Evolutionary conservation across 139 green algal genomes (phyloP).

Genomic region (Auxenochlorella pyrenoidosa): DNA sequence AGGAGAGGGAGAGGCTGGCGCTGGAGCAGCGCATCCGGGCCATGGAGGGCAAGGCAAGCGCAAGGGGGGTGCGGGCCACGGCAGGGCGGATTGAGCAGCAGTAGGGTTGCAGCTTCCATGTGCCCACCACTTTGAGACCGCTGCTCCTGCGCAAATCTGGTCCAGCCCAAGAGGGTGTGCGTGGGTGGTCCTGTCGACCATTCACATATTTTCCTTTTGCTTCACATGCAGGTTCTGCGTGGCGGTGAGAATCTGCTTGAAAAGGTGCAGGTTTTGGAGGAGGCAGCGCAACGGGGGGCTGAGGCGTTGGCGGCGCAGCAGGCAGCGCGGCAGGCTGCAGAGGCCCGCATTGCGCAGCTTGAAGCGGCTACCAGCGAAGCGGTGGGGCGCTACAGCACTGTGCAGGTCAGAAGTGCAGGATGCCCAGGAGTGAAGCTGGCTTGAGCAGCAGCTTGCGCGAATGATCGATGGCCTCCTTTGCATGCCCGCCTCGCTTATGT

Average conservation of each 20-base stretch:
- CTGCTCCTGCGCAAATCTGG: background rate
- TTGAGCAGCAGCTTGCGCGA: no score
- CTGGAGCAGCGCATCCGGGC: slow-evolving; percentile 38
- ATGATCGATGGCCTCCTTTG: background rate
- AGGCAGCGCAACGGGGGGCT: background rate
- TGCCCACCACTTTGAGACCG: background rate
- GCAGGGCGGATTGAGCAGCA: background rate
- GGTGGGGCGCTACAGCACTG: slow-evolving; percentile 24
- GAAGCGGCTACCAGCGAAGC: slow-evolving; percentile 4
- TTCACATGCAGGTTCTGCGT: slow-evolving; percentile 24
- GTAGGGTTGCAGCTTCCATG: no score
- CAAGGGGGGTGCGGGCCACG: background rate
- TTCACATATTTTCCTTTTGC: background rate
- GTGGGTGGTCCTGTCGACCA: background rate
- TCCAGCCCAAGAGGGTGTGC: no score
- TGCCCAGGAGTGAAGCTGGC: background rate
- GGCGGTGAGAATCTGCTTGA: slow-evolving; percentile 29
- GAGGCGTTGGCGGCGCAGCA: slow-evolving; percentile 14
- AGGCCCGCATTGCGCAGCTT: slow-evolving; percentile 14
- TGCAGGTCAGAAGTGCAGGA: background rate
- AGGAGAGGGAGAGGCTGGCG: slow-evolving; percentile 32
- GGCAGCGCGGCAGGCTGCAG: background rate
- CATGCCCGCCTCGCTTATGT: no score
- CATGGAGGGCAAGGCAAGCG: slow-evolving; percentile 38
- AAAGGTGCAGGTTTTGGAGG: slow-evolving; percentile 28